Base-by-base conservation (phyloP, 2,329 filamentous ascomycete genomes). In the Exophiala spinifera region DNA sequence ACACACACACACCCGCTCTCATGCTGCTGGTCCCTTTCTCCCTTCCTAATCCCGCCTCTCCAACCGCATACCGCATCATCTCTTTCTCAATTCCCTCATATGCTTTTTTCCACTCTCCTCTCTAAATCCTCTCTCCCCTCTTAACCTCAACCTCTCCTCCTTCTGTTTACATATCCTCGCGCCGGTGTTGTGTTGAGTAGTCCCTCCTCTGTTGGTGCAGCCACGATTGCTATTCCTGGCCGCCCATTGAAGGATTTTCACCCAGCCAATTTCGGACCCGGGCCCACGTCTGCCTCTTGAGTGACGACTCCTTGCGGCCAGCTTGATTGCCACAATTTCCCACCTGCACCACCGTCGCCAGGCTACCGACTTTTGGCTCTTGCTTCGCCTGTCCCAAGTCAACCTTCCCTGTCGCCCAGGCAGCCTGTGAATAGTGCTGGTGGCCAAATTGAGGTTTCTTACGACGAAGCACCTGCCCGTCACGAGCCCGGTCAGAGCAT, bases 261-360 rank as follows among this genome's bases (percentile, higher is more conserved):
- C 50, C 49, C 51, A 57, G 45, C 55, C 55, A 63, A 63, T 63
- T 60, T 63, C 59, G 59, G 59, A 53, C 48, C 52, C 49, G 60
- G 55, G 54, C 56, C 59, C 57, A 60, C 57, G 51, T 45, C 55
- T 53, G 54, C 49, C 39, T 51, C 48, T 43, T 40, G 48, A 54
- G 52, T 61, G 55, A 59, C 53, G 55, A 61, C 58, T 61, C 55
- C 58, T 58, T 61, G 50, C 58, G 54, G 56, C 55, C 61, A 57
- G 56, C 55, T 56, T 63, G 60, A 63, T 63, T 63, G 55, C 61
- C 59, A 61, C 59, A 61, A 63, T 61, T 63, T 63, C 59, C 61
- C 53, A 53, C 3, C 52, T 49, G 51, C 51, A 60, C 56, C 56
- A 60, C 40, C 47, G 56, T 56, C 57, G 55, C 57, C 57, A 60